phyloP scores from a whole-genome alignment of 1,139 yeast genomes.

The Geotrichum europaeum region DNA sequence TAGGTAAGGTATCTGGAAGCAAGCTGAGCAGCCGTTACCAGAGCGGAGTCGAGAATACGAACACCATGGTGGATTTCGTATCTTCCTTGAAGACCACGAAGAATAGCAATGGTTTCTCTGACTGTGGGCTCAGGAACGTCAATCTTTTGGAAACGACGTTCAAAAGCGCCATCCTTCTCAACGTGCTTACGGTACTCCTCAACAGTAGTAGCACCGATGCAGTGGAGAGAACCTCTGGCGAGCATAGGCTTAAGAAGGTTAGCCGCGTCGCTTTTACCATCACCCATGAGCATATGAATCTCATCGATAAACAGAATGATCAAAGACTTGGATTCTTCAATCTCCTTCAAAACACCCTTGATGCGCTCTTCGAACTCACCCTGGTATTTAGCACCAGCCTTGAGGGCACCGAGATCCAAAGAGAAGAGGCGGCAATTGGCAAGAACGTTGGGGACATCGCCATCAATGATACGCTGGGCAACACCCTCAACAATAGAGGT shows the following conservation, averaged over 20 bases:
- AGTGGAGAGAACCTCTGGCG: conserved; percentile 92
- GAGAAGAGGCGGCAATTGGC: conserved; percentile 77
- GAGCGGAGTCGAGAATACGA: conserved; percentile 88
- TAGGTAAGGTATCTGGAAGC: conserved; percentile 93
- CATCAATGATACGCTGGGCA: conserved; percentile 92
- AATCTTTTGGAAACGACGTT: conserved; percentile 95
- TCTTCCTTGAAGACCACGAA: conserved; percentile 92
- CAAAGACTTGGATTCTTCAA: conserved; percentile 80
- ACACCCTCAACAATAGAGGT: conserved; percentile 98
- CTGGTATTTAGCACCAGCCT: conserved; percentile 97
- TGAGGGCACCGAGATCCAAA: conserved; percentile 87
- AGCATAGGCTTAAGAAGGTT: conserved; percentile 93
- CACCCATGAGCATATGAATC: conserved; percentile 99
- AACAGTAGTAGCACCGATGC: conserved; percentile 97
- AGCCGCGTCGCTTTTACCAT: conserved; percentile 91
- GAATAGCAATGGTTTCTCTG: conserved; percentile 87
- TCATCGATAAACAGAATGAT: conserved; percentile 91
- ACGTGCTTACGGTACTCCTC: conserved; percentile 88
- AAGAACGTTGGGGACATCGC: conserved; percentile 86
- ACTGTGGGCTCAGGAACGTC: conserved; percentile 93
- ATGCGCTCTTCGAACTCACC: conserved; percentile 98
- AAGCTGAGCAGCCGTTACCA: conserved; percentile 90
- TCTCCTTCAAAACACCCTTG: conserved; percentile 91
- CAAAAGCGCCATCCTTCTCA: conserved; percentile 97
- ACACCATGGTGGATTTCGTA: conserved; percentile 98